Evolutionary conservation across 2,329 filamentous ascomycete genomes (phyloP).

Genomic region (Colletotrichum liaoningense): DNA sequence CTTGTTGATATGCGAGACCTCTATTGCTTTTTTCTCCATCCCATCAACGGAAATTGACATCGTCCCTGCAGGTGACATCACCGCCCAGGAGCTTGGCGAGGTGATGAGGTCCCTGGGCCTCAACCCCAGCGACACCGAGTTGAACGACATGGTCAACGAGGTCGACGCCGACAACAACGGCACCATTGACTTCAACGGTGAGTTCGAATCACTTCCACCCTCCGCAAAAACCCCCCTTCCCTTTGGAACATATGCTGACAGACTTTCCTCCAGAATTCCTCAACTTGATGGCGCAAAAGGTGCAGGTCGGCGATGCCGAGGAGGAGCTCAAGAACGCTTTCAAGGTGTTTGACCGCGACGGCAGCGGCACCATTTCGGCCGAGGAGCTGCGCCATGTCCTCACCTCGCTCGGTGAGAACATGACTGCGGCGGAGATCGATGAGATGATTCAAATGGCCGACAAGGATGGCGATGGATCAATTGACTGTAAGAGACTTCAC

Average conservation of each 20-base stretch:
- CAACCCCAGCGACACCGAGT: constrained; percentile 89
- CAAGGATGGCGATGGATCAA: constrained; percentile 88
- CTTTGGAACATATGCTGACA: constrained; percentile 40
- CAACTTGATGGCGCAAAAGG: constrained; percentile 94
- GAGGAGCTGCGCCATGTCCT: constrained; percentile 90
- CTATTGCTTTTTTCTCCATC: constrained; percentile 4
- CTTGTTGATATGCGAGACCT: neutral
- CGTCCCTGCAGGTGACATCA: constrained; percentile 79
- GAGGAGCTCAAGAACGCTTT: constrained; percentile 91
- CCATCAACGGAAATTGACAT: constrained; percentile 40
- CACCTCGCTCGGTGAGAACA: constrained; percentile 91
- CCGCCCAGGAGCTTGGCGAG: constrained; percentile 89
- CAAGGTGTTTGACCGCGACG: constrained; percentile 91
- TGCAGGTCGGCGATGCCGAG: constrained; percentile 93
- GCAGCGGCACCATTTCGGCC: constrained; percentile 91
- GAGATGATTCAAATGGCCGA: constrained; percentile 95
- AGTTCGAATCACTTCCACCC: constrained; percentile 45
- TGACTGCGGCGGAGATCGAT: constrained; percentile 90
- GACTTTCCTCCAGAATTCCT: constrained; percentile 75
- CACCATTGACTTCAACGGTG: constrained; percentile 91
- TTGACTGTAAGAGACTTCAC: constrained; percentile 72
- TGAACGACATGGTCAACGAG: constrained; percentile 96
- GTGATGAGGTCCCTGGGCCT: constrained; percentile 92
- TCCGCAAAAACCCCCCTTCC: too few relatives aligned
- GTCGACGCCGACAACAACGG: constrained; percentile 93